A percentile compares a stretch with the other conserved stretches of the same genome.
Evolutionary conservation across 2,329 filamentous ascomycete species (phyloP).

Genomic region (Ceratocystiopsis brevicomis): DNA sequence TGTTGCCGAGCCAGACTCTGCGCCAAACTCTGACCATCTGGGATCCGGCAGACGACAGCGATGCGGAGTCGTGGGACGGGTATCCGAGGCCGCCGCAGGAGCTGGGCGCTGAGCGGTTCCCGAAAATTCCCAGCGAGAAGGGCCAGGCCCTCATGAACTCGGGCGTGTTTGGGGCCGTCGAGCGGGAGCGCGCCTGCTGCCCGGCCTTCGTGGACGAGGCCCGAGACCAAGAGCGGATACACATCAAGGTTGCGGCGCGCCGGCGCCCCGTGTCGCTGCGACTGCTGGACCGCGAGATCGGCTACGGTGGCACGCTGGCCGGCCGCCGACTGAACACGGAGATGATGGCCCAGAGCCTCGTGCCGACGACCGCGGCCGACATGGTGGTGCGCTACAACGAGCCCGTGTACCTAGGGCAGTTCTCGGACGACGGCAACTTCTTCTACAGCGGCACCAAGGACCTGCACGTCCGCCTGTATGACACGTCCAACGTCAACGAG

Average conservation of each 20-base stretch:
- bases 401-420: slow-evolving; percentile 86
- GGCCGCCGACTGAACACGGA: slow-evolving; percentile 30
- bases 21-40: slow-evolving; percentile 7
- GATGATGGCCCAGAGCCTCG: slow-evolving; percentile 52
- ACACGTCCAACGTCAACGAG: slow-evolving; percentile 84
- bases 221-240: not conserved
- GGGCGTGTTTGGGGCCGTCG: slow-evolving; percentile 58
- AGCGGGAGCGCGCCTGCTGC: slow-evolving; percentile 19
- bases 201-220: slow-evolving; percentile 2
- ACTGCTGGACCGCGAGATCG: slow-evolving; percentile 67
- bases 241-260: slow-evolving; percentile 16
- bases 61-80: not conserved
- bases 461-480: slow-evolving; percentile 91
- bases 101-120: slow-evolving; percentile 37
- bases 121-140: slow-evolving; percentile 65
- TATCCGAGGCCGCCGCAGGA: too few relatives aligned
- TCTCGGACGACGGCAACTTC: slow-evolving; percentile 92
- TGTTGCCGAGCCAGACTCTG: slow-evolving; percentile 11
- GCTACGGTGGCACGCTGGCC: slow-evolving; percentile 33
- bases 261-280: slow-evolving; percentile 36
- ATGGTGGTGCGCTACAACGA: slow-evolving; percentile 74
- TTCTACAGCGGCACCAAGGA: slow-evolving; percentile 88
- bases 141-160: slow-evolving; percentile 65
- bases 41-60: not conserved
- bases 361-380: slow-evolving; percentile 62